phyloP scores from a whole-genome alignment of 164 flowering plant genomes.

The Taxillus chinensis region DNA sequence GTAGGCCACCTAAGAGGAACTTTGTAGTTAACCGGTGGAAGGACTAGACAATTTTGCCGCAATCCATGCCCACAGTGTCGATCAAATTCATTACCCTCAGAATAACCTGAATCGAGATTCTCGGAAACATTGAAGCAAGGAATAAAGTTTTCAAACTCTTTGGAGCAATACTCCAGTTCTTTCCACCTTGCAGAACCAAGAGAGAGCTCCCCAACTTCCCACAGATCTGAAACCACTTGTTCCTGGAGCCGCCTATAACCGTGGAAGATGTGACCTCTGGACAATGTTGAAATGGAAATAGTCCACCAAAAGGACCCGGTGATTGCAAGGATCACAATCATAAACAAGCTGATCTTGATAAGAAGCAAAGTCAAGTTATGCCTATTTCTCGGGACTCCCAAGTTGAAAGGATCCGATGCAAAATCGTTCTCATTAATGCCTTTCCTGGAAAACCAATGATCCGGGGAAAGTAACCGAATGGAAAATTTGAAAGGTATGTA shows the following conservation, averaged over 20 bases:
- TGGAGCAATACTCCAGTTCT: constrained; percentile 66
- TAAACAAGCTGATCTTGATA: constrained; percentile 51
- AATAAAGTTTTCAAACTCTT: constrained; percentile 58
- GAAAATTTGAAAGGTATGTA: constrained; percentile 32
- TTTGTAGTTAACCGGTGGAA: constrained; percentile 68
- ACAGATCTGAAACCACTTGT: constrained; percentile 67
- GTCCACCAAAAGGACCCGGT: constrained; percentile 93
- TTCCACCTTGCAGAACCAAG: constrained; percentile 47
- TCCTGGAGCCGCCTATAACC: constrained; percentile 73
- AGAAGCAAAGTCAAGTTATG: constrained; percentile 36
- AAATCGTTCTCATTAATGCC: constrained; percentile 47
- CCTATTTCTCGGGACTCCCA: constrained; percentile 40
- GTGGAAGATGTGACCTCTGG: constrained; percentile 48
- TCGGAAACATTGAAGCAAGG: constrained; percentile 81
- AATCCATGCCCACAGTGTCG: constrained; percentile 46
- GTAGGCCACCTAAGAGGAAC: constrained; percentile 96
- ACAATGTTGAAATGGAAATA: constrained; percentile 47
- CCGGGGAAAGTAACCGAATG: constrained; percentile 26
- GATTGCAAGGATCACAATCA: constrained; percentile 63
- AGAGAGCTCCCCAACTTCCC: constrained; percentile 79
- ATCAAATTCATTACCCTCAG: constrained; percentile 37
- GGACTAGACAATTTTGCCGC: constrained; percentile 54
- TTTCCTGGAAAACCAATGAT: constrained; percentile 38
- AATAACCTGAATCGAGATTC: constrained; percentile 34
- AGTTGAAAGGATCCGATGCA: constrained; percentile 38